A percentile compares a stretch with the other conserved stretches of the same genome.
phyloP scores from a whole-genome alignment of 2,329 filamentous ascomycete species.

The Clonostachys rhizophaga region DNA sequence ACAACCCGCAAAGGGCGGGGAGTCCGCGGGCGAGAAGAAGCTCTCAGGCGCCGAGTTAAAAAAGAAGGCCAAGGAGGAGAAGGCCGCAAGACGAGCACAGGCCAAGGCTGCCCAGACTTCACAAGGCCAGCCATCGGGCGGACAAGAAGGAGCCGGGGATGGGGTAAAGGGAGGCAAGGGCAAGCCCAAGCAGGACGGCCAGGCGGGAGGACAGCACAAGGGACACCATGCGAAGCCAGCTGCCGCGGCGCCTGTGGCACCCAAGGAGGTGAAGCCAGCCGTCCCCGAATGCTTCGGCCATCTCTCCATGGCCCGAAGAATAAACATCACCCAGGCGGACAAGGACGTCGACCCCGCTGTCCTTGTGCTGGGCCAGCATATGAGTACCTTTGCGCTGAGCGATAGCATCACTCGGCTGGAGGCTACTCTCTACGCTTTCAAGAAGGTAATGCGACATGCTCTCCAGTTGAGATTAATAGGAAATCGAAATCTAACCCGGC shows the following conservation, averaged over 20 bases:
- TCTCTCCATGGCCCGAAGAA: constrained; percentile 62
- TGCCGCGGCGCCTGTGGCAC: constrained; percentile 22
- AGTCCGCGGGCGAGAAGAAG: constrained; percentile 40
- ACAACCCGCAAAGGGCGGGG: constrained; percentile 5
- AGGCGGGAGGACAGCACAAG: neutral
- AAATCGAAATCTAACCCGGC: neutral
- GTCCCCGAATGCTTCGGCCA: constrained; percentile 76
- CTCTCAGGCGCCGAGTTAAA: constrained; percentile 77
- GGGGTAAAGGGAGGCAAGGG: constrained; percentile 41
- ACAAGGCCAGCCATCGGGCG: constrained; percentile 24
- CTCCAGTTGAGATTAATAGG: neutral
- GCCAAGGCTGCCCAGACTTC: constrained; percentile 53
- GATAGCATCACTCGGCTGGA: constrained; percentile 87
- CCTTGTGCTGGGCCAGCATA: constrained; percentile 80
- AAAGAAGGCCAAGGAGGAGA: constrained; percentile 85
- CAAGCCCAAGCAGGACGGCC: constrained; percentile 41
- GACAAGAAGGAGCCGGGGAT: constrained; percentile 15
- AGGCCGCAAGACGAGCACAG: constrained; percentile 76
- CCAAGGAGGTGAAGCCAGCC: constrained; percentile 53
- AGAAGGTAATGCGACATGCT: constrained; percentile 52
- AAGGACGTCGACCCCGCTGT: constrained; percentile 83
- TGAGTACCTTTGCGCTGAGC: constrained; percentile 82
- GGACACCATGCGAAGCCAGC: constrained; percentile 18
- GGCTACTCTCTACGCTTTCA: constrained; percentile 84
- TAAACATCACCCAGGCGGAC: constrained; percentile 54